Evolutionary conservation across 805 yeast species (phyloP).

Genomic region (Pichia occidentalis): DNA sequence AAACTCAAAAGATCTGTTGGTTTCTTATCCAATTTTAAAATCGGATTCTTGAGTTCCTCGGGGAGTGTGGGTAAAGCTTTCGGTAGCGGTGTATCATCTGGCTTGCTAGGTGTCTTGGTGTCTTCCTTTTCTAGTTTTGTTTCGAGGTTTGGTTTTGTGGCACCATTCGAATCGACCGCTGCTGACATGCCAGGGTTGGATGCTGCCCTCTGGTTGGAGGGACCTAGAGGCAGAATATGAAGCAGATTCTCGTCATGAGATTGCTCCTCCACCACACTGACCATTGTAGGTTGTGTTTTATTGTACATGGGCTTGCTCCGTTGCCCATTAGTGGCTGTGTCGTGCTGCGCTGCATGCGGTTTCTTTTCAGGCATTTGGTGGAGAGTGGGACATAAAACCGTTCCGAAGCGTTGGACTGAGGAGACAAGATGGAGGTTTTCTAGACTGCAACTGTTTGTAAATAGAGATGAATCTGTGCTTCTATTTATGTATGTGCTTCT

Average conservation of each 20-base stretch:
- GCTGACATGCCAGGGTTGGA: neutral
- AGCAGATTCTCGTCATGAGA: conserved; percentile 18
- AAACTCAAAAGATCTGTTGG: conserved; percentile 4
- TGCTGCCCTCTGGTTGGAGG: neutral
- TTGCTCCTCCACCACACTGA: conserved; percentile 27
- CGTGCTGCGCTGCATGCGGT: no score
- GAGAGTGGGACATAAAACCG: no score
- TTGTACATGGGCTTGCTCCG: neutral
- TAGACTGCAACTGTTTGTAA: no score
- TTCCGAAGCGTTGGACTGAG: no score
- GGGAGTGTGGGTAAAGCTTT: neutral
- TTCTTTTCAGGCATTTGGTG: no score
- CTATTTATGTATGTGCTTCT: no score
- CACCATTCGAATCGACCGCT: neutral
- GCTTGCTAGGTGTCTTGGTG: conserved; percentile 1
- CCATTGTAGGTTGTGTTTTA: conserved; percentile 17
- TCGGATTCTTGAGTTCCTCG: neutral
- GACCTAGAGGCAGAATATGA: conserved; percentile 20
- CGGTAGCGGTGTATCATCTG: neutral
- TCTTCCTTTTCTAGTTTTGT: neutral
- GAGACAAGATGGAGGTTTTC: no score
- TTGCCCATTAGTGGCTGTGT: neutral
- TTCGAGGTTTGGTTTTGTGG: no score
- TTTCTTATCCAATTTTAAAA: conserved; percentile 5
- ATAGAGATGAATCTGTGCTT: no score